Percentiles rank a stretch among this genome's conserved stretches.
Evolutionary conservation across 352 stramenopile species (phyloP).

Genomic region (Salisapilia sapeloensis): DNA sequence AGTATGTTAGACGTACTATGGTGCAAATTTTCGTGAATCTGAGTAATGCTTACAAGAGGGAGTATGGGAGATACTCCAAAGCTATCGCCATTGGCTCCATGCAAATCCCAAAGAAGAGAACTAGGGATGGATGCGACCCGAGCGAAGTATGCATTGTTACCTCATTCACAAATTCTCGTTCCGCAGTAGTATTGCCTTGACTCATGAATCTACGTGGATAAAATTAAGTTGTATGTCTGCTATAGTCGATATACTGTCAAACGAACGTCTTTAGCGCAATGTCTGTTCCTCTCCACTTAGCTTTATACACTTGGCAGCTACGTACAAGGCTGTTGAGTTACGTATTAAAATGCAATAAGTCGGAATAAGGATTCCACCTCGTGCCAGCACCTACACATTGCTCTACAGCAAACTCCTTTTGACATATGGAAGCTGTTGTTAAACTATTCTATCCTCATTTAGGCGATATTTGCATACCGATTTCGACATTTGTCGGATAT

Average conservation of each 20-base stretch:
- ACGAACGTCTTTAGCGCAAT: conserved; percentile 54
- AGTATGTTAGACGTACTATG: too few species aligned
- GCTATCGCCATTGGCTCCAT: conserved; percentile 36
- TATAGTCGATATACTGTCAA: neutral
- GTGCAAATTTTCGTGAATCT: too few species aligned
- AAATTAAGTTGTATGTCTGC: too few species aligned
- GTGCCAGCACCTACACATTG: conserved; percentile 51
- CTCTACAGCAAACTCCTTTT: conserved; percentile 13
- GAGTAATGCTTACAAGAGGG: conserved; percentile 33
- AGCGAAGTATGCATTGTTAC: conserved; percentile 49
- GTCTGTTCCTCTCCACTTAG: conserved; percentile 51
- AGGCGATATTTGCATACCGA: too few species aligned
- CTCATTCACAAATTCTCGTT: conserved; percentile 66
- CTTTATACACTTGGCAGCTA: conserved; percentile 65
- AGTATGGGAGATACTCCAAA: conserved; percentile 65
- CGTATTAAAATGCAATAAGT: too few species aligned
- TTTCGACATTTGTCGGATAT: too few species aligned
- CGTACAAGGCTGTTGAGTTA: too few species aligned
- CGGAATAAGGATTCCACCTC: too few species aligned
- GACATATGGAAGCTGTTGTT: too few species aligned
- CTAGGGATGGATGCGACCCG: conserved; percentile 45
- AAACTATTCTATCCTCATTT: too few species aligned
- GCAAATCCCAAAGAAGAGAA: conserved; percentile 51
- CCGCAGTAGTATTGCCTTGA: conserved; percentile 16
- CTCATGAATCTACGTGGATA: conserved; percentile 24